Percentiles rank a stretch among this genome's conserved stretches.
Evolutionary conservation across 1,139 yeast genomes (phyloP).

Genomic region (Taphrina populina): DNA sequence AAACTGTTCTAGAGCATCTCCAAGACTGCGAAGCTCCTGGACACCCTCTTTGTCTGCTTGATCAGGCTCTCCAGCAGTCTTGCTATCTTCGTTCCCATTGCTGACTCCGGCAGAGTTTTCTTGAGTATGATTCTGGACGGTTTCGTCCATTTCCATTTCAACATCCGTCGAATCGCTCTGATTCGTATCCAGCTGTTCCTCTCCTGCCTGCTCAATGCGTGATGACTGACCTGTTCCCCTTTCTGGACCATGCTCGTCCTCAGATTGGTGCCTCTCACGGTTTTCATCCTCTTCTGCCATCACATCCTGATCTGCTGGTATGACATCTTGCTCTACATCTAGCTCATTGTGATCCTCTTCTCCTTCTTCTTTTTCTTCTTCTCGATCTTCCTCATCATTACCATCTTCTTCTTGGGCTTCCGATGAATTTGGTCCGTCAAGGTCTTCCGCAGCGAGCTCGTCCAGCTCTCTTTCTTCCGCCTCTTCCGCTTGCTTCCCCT

Average conservation of each 20-base stretch:
- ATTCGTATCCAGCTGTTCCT: conserved; percentile 27
- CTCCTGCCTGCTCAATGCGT: conserved; percentile 1
- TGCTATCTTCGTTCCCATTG: background rate
- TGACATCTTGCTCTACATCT: conserved; percentile 34
- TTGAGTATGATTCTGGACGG: conserved; percentile 53
- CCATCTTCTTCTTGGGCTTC: conserved; percentile 52
- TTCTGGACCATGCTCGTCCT: background rate
- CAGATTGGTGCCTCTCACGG: background rate
- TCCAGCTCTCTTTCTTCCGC: conserved; percentile 26
- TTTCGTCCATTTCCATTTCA: conserved; percentile 44
- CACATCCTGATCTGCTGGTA: background rate
- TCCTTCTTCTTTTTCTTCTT: conserved; percentile 39
- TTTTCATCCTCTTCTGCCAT: background rate
- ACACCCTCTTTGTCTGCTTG: conserved; percentile 1
- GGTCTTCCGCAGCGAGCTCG: conserved; percentile 36
- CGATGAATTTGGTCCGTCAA: conserved; percentile 55
- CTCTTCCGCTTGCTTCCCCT: conserved; percentile 18
- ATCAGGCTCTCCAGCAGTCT: background rate
- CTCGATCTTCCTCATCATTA: conserved; percentile 46
- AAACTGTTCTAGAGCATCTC: conserved; percentile 30
- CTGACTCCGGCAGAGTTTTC: conserved; percentile 6
- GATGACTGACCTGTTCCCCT: background rate
- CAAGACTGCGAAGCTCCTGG: conserved; percentile 32
- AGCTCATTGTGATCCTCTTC: conserved; percentile 41
- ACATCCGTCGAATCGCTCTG: conserved; percentile 34